phyloP scores from a whole-genome alignment of 2,329 filamentous ascomycete genomes.

The Incumbomyces delicatus region DNA sequence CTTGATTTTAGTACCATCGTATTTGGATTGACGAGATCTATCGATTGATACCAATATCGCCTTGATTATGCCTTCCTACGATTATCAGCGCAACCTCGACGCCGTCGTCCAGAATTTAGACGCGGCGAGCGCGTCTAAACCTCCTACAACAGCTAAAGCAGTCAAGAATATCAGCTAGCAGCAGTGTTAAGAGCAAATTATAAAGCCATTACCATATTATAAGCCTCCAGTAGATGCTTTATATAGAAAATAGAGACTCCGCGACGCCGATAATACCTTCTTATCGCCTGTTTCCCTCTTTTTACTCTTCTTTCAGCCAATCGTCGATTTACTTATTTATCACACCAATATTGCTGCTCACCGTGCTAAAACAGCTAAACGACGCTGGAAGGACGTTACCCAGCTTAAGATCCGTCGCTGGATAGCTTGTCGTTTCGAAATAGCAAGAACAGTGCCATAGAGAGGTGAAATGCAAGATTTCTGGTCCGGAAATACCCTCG shows the following conservation, averaged over 20 bases:
- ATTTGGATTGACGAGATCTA: background rate
- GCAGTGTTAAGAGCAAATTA: background rate
- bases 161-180: background rate
- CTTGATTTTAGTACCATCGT: background rate
- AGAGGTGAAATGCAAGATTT: background rate
- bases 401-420: background rate
- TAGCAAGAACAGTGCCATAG: background rate
- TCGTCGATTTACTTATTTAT: background rate
- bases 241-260: background rate
- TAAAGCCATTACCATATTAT: background rate
- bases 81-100: slow-evolving; percentile 51
- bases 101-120: slow-evolving; percentile 30
- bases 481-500: background rate
- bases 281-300: background rate
- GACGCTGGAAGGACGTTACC: background rate
- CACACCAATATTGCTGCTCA: background rate
- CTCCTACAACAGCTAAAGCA: no score
- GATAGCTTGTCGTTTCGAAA: background rate
- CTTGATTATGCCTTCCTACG: background rate
- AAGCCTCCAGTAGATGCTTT: background rate
- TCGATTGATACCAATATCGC: background rate
- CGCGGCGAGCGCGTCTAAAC: no score
- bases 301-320: background rate
- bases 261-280: background rate
- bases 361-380: background rate